Evolutionary conservation across 495 filamentous ascomycete species (phyloP).

Genomic region (Tuber microsphaerosporum): DNA sequence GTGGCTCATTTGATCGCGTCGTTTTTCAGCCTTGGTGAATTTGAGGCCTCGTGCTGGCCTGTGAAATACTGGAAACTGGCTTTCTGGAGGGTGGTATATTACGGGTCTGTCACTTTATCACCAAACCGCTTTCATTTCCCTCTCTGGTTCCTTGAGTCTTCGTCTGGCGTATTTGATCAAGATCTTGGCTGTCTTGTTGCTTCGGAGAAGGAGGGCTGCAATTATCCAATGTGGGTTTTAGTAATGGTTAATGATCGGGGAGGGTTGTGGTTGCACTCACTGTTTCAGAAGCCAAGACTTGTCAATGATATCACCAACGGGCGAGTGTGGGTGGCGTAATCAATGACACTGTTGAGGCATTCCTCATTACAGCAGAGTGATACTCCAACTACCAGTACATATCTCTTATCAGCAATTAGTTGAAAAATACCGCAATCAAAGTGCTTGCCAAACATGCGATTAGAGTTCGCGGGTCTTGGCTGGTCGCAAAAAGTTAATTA

Average conservation of each 20-base stretch:
- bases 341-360: constrained; percentile 23
- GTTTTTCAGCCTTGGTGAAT: background rate
- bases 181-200: background rate
- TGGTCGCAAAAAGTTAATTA: background rate
- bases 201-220: background rate
- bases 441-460: constrained; percentile 18
- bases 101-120: constrained; percentile 28
- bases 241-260: background rate
- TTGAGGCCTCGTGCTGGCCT: background rate
- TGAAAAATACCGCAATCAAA: background rate
- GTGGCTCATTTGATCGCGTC: constrained; percentile 34
- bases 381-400: constrained; percentile 8
- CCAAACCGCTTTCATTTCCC: constrained; percentile 23
- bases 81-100: background rate
- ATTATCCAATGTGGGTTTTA: background rate
- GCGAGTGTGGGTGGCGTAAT: constrained; percentile 20
- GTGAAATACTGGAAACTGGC: background rate
- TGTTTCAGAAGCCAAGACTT: constrained; percentile 21
- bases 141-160: constrained; percentile 27
- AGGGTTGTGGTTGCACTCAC: constrained; percentile 1
- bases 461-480: background rate
- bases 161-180: constrained; percentile 16
- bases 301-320: constrained; percentile 22
- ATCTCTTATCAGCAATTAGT: background rate
- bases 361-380: constrained; percentile 32